Conservation (phyloP, 805 yeast species). For the Cyberlindnera maritima region DNA sequence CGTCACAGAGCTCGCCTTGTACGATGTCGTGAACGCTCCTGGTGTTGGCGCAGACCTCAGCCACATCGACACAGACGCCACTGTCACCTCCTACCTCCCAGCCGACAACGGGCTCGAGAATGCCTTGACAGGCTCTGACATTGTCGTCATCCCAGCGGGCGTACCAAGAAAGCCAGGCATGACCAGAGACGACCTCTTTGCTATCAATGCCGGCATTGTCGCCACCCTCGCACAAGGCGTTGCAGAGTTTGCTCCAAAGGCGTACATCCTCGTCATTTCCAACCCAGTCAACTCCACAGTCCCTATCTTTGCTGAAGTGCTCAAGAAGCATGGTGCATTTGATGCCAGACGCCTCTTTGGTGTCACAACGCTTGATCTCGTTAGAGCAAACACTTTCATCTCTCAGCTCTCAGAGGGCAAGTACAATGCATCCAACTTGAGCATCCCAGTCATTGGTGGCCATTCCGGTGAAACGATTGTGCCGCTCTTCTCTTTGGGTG, state of each 20-base stretch:
- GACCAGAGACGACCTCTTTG: conserved; percentile 84
- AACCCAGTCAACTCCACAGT: conserved; percentile 86
- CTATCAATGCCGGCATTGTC: conserved; percentile 80
- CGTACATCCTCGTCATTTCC: conserved; percentile 64
- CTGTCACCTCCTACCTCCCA: conserved; percentile 61
- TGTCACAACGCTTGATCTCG: conserved; percentile 77
- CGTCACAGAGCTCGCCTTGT: conserved; percentile 66
- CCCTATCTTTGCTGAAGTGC: conserved; percentile 78
- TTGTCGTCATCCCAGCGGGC: conserved; percentile 88
- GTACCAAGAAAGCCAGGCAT: conserved; percentile 88
- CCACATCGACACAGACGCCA: conserved; percentile 74
- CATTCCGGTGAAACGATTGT: conserved; percentile 84
- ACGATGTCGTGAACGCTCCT: conserved; percentile 73
- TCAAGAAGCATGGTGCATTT: conserved; percentile 68
- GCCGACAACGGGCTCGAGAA: conserved; percentile 61
- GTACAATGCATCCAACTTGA: conserved; percentile 25
- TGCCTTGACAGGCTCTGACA: conserved; percentile 78
- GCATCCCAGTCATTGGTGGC: conserved; percentile 78
- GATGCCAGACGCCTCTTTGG: conserved; percentile 78
- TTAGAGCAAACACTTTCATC: conserved; percentile 65
- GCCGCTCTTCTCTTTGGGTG: conserved; percentile 65
- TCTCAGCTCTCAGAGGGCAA: conserved; percentile 19
- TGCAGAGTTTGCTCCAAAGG: conserved; percentile 66
- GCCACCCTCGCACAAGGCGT: conserved; percentile 70
- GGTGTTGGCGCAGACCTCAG: conserved; percentile 82